Conservation (phyloP, 177 flowering plant species). For the Vitis hybrid region DNA sequence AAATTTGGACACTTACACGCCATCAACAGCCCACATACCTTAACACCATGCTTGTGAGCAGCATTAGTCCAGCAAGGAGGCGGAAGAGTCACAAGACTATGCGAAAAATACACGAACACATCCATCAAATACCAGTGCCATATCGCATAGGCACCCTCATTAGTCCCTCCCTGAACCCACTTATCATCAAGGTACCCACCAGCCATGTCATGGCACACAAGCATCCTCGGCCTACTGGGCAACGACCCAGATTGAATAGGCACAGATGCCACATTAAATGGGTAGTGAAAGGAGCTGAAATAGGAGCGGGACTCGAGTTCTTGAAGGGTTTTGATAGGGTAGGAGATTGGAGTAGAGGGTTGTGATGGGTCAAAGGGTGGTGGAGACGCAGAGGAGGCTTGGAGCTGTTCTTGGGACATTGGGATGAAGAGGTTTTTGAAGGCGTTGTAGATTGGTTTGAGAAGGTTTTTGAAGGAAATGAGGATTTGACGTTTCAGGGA, state of each 20-base stretch:
- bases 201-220: slow-evolving; percentile 91
- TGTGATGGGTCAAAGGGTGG: slow-evolving; percentile 53
- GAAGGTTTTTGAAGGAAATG: slow-evolving; percentile 19
- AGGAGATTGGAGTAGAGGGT: slow-evolving; percentile 74
- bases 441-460: slow-evolving; percentile 13
- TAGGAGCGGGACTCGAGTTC: slow-evolving; percentile 68
- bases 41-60: slow-evolving; percentile 88
- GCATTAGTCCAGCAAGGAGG: slow-evolving; percentile 95
- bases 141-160: slow-evolving; percentile 65
- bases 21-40: slow-evolving; percentile 40
- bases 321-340: slow-evolving; percentile 65
- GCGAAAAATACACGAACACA: slow-evolving; percentile 91
- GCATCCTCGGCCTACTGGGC: slow-evolving; percentile 56
- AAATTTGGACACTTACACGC: background rate
- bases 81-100: slow-evolving; percentile 77
- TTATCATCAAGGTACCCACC: slow-evolving; percentile 84
- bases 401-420: slow-evolving; percentile 12
- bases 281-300: slow-evolving; percentile 82
- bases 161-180: slow-evolving; percentile 84
- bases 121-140: slow-evolving; percentile 98
- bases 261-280: slow-evolving; percentile 64
- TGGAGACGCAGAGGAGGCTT: background rate
- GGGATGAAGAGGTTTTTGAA: background rate
- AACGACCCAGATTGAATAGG: slow-evolving; percentile 26
- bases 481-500: slow-evolving; percentile 24